These are phyloP conservation scores for Mycosphaerella sp. DNA, from an alignment of 2,329 filamentous ascomycete genomes.

Conservation along the genomic window DNA sequence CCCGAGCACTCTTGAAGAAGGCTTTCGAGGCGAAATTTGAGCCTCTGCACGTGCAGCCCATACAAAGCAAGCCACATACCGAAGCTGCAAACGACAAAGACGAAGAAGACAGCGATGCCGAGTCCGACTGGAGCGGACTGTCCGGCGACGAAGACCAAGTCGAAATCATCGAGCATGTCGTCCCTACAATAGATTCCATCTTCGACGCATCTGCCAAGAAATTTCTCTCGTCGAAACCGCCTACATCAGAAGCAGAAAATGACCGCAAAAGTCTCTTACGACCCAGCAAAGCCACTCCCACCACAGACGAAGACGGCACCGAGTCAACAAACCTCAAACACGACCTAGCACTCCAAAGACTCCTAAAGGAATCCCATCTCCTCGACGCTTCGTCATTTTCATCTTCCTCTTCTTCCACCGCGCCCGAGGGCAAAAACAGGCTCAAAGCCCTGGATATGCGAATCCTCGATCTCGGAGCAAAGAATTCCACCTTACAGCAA, in stretches of 20 bases:
- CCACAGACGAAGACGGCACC: conserved; percentile 46
- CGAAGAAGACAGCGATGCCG: conserved; percentile 33
- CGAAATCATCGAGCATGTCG: conserved; percentile 40
- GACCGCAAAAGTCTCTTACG: conserved; percentile 25
- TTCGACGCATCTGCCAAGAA: conserved; percentile 53
- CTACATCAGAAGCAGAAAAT: conserved; percentile 28
- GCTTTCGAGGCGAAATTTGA: conserved; percentile 87
- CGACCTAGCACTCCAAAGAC: conserved; percentile 83
- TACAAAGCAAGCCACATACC: conserved; percentile 30
- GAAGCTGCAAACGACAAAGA: conserved; percentile 23
- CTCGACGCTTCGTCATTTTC: conserved; percentile 56
- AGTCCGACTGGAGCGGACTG: conserved; percentile 59
- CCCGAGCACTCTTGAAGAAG: conserved; percentile 69
- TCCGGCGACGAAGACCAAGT: conserved; percentile 42
- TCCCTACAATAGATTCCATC: conserved; percentile 33
- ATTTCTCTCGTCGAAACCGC: conserved; percentile 57
- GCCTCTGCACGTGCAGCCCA: conserved; percentile 44
- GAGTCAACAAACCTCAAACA: conserved; percentile 71
- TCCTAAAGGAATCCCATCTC: conserved; percentile 87
- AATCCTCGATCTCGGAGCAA: conserved; percentile 74
- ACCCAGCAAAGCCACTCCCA: conserved; percentile 11
- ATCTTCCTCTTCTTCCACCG: conserved; percentile 45
- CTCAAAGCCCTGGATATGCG: conserved; percentile 79
- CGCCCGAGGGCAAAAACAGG: conserved; percentile 60
- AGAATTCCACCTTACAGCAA: conserved; percentile 66